Conservation (phyloP, 805 yeast genomes). For the Candida alai region DNA sequence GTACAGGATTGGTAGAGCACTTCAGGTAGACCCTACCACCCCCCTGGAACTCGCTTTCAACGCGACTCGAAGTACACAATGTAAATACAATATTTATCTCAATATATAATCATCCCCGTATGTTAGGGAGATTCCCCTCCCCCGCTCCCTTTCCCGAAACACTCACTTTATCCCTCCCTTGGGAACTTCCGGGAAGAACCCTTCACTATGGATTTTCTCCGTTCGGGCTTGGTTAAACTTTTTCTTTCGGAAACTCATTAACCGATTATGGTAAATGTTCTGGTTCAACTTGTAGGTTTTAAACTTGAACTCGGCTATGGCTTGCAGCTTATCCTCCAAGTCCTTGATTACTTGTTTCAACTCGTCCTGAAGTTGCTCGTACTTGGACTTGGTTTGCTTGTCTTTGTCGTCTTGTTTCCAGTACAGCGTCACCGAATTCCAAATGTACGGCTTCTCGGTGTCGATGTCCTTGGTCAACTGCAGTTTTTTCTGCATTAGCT, state of each 20-base stretch:
- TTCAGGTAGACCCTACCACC: too few relatives aligned
- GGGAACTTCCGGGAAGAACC: constrained; percentile 38
- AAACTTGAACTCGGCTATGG: constrained; percentile 28
- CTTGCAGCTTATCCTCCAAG: constrained; percentile 8
- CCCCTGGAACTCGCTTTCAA: too few relatives aligned
- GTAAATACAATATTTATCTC: too few relatives aligned
- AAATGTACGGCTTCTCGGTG: constrained; percentile 28
- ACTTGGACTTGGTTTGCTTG: constrained; percentile 21
- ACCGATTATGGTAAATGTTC: constrained; percentile 39
- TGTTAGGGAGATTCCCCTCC: too few relatives aligned
- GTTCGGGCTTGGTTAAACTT: constrained; percentile 24
- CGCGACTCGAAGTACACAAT: too few relatives aligned
- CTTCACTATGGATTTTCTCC: constrained; percentile 30
- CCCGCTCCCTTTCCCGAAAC: too few relatives aligned
- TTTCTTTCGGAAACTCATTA: constrained; percentile 33
- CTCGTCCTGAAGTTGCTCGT: constrained; percentile 11
- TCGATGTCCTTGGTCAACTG: constrained; percentile 22
- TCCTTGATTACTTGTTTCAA: constrained; percentile 14
- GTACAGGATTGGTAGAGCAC: too few relatives aligned
- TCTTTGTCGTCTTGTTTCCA: constrained; percentile 11
- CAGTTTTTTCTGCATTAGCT: constrained; percentile 16
- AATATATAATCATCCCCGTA: too few relatives aligned
- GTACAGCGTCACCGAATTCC: constrained; percentile 26
- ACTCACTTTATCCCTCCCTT: constrained; percentile 4
- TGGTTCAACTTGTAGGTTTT: constrained; percentile 37